Evolutionary conservation across 805 yeast genomes (phyloP).

Genomic region (Metschnikowia similis): DNA sequence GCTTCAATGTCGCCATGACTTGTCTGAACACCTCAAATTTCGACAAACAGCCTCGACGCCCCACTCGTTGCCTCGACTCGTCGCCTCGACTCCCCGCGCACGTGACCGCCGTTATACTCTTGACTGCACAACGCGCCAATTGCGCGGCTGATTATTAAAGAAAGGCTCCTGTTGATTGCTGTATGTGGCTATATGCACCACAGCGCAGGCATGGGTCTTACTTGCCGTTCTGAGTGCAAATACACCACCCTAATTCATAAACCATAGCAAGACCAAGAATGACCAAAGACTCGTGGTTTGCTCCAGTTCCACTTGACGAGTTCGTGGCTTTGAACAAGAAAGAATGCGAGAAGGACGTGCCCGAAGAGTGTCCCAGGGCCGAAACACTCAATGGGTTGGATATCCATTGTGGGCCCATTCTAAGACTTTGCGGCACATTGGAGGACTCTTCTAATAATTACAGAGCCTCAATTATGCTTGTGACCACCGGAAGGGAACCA

Average conservation of each 20-base stretch:
- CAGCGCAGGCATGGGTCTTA: neutral
- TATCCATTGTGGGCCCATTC: conserved; percentile 71
- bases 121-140: conserved; percentile 1
- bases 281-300: conserved; percentile 16
- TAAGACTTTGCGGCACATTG: conserved; percentile 61
- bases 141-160: neutral
- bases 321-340: conserved; percentile 26
- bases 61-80: no score
- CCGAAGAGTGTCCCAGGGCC: conserved; percentile 27
- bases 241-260: neutral
- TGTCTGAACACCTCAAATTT: neutral
- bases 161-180: neutral
- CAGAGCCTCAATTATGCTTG: conserved; percentile 66
- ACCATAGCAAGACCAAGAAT: neutral
- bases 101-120: neutral
- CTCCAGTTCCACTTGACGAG: conserved; percentile 27
- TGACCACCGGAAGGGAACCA: conserved; percentile 45
- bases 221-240: neutral
- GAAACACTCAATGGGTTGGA: conserved; percentile 32
- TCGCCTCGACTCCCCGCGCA: neutral
- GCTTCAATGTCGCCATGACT: no score
- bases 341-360: conserved; percentile 19
- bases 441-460: conserved; percentile 50
- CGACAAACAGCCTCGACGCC: neutral
- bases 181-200: neutral